Percentiles rank a stretch among this genome's conserved stretches.
Evolutionary conservation across 108 stramenopile species (phyloP).

Genomic region (Fistulifera pelliculosa): DNA sequence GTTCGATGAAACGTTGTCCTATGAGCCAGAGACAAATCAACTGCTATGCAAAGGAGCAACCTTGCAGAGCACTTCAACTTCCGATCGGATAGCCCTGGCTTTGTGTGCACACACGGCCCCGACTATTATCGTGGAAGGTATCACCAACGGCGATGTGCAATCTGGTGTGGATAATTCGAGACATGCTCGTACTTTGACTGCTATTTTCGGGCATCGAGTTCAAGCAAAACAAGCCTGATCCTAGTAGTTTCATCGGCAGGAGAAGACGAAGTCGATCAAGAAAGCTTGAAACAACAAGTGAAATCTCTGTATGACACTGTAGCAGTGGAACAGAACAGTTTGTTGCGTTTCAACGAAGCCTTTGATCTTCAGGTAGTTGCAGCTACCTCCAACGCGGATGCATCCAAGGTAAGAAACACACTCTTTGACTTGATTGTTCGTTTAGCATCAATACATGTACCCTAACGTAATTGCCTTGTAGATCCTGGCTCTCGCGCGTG

Average conservation of each 20-base stretch:
- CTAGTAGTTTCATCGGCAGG: constrained; percentile 43
- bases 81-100: constrained; percentile 43
- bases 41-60: constrained; percentile 47
- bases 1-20: neutral
- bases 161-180: constrained; percentile 51
- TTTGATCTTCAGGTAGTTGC: constrained; percentile 39
- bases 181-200: constrained; percentile 66
- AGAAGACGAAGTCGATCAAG: constrained; percentile 20
- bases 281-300: constrained; percentile 23
- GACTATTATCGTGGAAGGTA: constrained; percentile 54
- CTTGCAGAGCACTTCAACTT: constrained; percentile 23
- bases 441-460: neutral
- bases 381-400: constrained; percentile 37
- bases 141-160: constrained; percentile 66
- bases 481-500: constrained; percentile 29
- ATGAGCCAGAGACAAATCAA: neutral
- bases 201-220: constrained; percentile 45
- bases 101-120: constrained; percentile 41
- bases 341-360: constrained; percentile 28
- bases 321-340: constrained; percentile 26
- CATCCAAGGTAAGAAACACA: constrained; percentile 21
- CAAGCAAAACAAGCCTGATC: constrained; percentile 16
- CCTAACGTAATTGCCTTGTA: neutral
- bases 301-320: constrained; percentile 54
- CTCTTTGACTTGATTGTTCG: neutral